Base-by-base conservation (phyloP, 148 eudicot genomes). In the Talinum fruticosum region DNA sequence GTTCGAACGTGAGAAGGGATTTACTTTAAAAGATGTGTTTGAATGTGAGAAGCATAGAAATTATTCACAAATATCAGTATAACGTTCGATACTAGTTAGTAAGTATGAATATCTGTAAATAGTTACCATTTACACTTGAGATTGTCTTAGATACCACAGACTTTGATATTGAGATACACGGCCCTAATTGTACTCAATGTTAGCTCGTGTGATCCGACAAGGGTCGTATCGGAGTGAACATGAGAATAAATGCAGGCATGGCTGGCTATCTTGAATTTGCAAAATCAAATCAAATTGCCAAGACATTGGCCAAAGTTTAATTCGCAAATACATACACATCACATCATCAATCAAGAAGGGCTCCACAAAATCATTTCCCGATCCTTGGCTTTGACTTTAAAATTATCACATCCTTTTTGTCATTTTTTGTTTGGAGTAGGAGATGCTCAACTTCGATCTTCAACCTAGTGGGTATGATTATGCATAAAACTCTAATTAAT, bases 351-450 rank as follows among this genome's bases (percentile, higher is more conserved):
- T 49, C n/a, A 28, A 26, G 28, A 76, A 33, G 79, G 79, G 79
- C 73, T 67, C 79, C 79, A 76, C 79, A 67, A 76, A 41, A 76
- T 76, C 73, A 76, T 76, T 76, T 67, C 44, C 12, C 41, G 67
- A 76, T 76, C 79, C 51, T 66, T 45, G 45, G 34, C 66, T 5
- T 76, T 76, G 79, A 76, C 79, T 76, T 8, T 47, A 2, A 37
- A 45, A 3, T 6, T 68, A 41, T 53, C 76, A 51, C 37, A 53
- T 34, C 35, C 66, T 10, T 8, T 5, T 4, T 18, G 10, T 62
- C n/a, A n/a, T 47, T 75, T 33, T 7, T n/a, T 14, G 14, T 19
- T 23, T 44, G 44, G 44, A 5, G 47, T 4, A 8, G 47, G 13
- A 41, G 47, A 8, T 1, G 47, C 13, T 14, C 0, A 41, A 6